Evolutionary conservation across 257 asterid genomes (phyloP).

Genomic region (Solanum lycopersicoides): DNA sequence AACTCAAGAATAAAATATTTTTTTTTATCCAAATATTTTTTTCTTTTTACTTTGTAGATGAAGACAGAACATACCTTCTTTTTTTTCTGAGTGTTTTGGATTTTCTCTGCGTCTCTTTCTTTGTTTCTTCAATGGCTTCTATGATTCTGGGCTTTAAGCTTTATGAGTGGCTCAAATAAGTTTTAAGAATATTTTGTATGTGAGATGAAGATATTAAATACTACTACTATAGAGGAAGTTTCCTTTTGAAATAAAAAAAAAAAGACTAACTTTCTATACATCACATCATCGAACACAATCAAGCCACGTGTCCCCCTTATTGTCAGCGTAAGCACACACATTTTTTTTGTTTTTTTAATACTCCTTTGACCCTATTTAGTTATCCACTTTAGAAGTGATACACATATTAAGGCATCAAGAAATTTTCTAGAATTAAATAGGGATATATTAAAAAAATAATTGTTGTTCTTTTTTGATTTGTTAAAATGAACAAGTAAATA

Average conservation of each 20-base stretch:
- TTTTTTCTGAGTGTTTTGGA: not conserved
- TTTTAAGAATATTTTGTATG: not conserved
- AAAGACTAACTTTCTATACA: not conserved
- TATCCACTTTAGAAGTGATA: too few species aligned
- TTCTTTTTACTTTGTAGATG: not conserved
- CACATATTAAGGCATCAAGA: too few species aligned
- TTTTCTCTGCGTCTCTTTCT: not conserved
- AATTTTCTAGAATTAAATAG: too few species aligned
- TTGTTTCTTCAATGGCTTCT: not conserved
- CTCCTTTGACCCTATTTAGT: too few species aligned
- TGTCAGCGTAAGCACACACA: not conserved
- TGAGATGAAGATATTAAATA: not conserved
- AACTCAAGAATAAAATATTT: not conserved
- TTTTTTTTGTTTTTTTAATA: too few species aligned
- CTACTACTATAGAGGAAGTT: not conserved
- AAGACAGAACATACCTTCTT: constrained; percentile 13
- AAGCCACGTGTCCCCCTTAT: not conserved
- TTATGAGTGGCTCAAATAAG: not conserved
- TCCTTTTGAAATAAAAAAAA: not conserved
- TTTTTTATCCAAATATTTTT: not conserved
- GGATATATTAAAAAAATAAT: too few species aligned
- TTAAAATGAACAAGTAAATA: too few species aligned
- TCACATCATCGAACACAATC: not conserved
- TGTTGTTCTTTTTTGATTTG: too few species aligned
- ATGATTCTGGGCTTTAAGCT: not conserved